Percentiles rank a stretch among this genome's conserved stretches.
Conservation (phyloP, 2,329 filamentous ascomycete species). For the Fusarium sp. region DNA sequence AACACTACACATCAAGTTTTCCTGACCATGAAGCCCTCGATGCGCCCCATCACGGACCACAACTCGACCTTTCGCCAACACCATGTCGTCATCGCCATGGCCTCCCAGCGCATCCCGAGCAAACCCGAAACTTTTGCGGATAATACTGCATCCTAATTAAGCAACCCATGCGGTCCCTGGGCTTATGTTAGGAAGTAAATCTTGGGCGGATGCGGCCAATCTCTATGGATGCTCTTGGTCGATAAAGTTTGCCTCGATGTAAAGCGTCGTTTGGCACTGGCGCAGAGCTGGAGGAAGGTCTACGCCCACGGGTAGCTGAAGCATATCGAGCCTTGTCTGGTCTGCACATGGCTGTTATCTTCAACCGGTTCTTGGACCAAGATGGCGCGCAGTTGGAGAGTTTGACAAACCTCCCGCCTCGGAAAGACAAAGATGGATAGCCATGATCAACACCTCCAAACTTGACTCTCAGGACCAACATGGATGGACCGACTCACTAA, state of each 20-base stretch:
- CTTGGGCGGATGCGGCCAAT: background rate
- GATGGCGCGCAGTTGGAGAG: background rate
- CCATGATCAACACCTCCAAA: background rate
- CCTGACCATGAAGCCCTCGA: background rate
- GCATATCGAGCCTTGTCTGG: slow-evolving; percentile 1
- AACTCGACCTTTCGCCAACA: background rate
- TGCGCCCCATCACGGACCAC: background rate
- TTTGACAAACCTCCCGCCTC: background rate
- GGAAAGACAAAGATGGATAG: background rate
- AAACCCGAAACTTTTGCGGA: background rate
- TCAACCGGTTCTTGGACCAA: background rate
- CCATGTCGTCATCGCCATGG: background rate
- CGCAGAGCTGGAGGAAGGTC: background rate
- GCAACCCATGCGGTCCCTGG: background rate
- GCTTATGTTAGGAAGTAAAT: background rate
- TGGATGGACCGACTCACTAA: slow-evolving; percentile 1
- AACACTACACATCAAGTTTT: background rate
- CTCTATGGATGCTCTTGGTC: too few relatives aligned
- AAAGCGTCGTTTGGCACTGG: background rate
- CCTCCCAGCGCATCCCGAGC: background rate
- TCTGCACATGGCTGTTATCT: background rate
- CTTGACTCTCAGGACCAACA: background rate
- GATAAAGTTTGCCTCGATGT: background rate
- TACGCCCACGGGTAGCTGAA: background rate
- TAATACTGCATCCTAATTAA: background rate